Base-by-base conservation (phyloP, 257 asterid species). In the Mitragyna speciosa region DNA sequence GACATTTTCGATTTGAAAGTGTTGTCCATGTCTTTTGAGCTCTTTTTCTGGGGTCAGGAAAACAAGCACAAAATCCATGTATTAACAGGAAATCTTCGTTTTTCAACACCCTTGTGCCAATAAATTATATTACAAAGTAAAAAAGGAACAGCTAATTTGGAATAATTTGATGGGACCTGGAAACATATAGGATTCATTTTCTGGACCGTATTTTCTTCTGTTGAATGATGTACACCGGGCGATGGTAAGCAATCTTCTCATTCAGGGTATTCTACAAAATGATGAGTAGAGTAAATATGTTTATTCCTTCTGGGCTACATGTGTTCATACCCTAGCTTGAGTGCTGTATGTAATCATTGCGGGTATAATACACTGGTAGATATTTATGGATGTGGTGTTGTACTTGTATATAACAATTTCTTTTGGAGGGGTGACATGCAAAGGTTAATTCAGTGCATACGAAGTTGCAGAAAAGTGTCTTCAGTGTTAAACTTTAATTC, bases 281-380 rank as follows among this genome's bases (percentile, higher is more conserved):
- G 85, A 85, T 85, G 85, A 52, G 63, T 47, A 0, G n/a, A 70
- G 54, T 61, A 26, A 51, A 81, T 63, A 56, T 72, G 61, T 75
- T 7, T 58, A 49, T n/a, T 9, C 52, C 56, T 75, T 28, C 20
- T 74, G 82, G 39, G 81, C 83, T 84, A 84, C 85, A 78, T 76
- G 83, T 87, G 83, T 82, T 82, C 84, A 56, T 84, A 84, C 82
- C 76, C 19, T 78, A 31, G 48, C 80, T 43, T 67, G 72, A 77
- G 83, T 49, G 79, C 19, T 70, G 28, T 58, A 5, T 73, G 20
- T 76, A 85, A 80, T 87, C 84, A 74, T 79, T 77, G 63, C 58
- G 45, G 73, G 79, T 77, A 63, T 54, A 67, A 22, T 72, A 72
- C 63, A 78, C 77, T 31, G 26, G 16, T 31, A 12, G 20, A 48